phyloP scores from a whole-genome alignment of 768 basidiomycete species.

The Boletus reticulatus region DNA sequence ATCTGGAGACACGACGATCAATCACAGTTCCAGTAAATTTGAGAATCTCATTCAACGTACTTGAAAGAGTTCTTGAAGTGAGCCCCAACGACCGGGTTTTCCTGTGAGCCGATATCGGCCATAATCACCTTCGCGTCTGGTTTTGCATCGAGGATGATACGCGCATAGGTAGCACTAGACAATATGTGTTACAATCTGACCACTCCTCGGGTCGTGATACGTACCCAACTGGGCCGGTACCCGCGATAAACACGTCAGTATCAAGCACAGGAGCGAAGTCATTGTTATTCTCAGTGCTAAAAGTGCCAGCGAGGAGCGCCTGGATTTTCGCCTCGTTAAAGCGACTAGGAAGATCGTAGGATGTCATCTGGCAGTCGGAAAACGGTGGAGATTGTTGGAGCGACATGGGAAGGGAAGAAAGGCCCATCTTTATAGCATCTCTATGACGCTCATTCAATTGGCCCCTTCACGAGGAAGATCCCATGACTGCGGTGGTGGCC shows the following conservation, averaged over 20 bases:
- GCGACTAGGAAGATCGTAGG: too few relatives aligned
- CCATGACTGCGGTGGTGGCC: too few relatives aligned
- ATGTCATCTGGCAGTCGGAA: not conserved
- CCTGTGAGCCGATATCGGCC: not conserved
- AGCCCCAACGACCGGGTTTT: not conserved
- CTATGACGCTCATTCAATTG: too few relatives aligned
- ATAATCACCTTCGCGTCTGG: not conserved
- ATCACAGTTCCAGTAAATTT: not conserved
- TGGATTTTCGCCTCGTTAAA: too few relatives aligned
- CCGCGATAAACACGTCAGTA: not conserved
- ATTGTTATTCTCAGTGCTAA: not conserved
- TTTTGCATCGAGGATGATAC: not conserved
- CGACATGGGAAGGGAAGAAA: not conserved
- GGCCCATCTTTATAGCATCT: not conserved
- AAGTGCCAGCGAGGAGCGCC: too few relatives aligned
- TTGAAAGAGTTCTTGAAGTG: not conserved
- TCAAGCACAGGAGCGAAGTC: not conserved
- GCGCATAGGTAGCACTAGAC: not conserved
- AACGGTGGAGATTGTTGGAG: not conserved
- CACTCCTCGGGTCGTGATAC: not conserved
- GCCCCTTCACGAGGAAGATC: too few relatives aligned
- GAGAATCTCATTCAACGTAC: not conserved
- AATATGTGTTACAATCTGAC: not conserved
- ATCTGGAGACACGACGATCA: not conserved
- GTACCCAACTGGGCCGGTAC: not conserved